These are phyloP conservation scores for Xylaria scruposa DNA, from an alignment of 495 filamentous ascomycete genomes.

Conservation along the genomic window DNA sequence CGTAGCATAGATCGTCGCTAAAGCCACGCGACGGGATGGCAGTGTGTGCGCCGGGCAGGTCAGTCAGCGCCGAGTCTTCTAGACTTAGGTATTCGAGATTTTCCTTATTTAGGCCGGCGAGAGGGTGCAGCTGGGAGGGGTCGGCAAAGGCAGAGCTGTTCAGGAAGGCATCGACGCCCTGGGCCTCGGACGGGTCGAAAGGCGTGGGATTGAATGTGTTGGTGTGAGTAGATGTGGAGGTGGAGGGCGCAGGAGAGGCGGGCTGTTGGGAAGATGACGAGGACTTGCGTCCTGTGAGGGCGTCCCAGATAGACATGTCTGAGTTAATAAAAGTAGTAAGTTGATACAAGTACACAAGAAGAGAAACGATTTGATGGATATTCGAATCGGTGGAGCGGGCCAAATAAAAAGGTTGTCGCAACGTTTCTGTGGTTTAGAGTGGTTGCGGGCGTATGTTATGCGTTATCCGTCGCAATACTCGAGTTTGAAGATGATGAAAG, in stretches of 20 bases:
- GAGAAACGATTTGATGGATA: constrained; percentile 6
- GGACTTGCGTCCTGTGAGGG: constrained; percentile 82
- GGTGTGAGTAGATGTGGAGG: constrained; percentile 45
- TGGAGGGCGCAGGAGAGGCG: constrained; percentile 37
- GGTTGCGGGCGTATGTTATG: constrained; percentile 1
- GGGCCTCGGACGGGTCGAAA: constrained; percentile 72
- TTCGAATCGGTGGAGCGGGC: neutral
- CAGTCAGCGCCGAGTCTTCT: constrained; percentile 87
- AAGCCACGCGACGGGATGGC: constrained; percentile 93
- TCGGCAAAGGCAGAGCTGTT: constrained; percentile 74
- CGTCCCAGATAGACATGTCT: constrained; percentile 86
- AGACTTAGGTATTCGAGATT: constrained; percentile 91
- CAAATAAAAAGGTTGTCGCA: neutral
- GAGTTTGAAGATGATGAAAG: constrained; percentile 20
- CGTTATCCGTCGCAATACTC: constrained; percentile 17
- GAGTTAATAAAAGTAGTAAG: constrained; percentile 14
- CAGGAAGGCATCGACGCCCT: constrained; percentile 85
- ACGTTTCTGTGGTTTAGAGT: neutral
- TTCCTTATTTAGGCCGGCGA: constrained; percentile 90
- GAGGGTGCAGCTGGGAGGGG: constrained; percentile 87
- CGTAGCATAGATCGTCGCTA: constrained; percentile 98
- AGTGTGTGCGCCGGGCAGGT: constrained; percentile 84
- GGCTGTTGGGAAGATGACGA: constrained; percentile 46
- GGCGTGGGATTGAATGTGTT: constrained; percentile 60
- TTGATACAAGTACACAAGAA: constrained; percentile 20